Evolutionary conservation across 192 early-diverging fungal genomes (phyloP).

Genomic region (Gonapodya prolifera): DNA sequence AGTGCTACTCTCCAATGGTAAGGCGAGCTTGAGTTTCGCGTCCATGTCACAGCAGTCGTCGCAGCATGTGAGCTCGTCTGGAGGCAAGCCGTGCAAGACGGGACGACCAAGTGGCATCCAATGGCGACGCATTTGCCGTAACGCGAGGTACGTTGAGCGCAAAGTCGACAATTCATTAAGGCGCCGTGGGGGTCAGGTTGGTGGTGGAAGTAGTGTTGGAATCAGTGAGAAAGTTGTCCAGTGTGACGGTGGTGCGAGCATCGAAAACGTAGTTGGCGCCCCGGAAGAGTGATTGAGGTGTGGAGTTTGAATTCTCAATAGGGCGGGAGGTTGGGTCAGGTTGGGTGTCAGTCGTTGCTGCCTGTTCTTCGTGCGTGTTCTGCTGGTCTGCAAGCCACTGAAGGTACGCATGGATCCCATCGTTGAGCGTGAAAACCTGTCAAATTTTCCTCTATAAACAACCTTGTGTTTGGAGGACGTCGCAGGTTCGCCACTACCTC

Average conservation of each 20-base stretch:
- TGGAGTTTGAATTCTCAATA: no score
- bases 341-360: no score
- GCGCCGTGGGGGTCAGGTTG: not conserved
- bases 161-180: not conserved
- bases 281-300: conserved; percentile 42
- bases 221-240: not conserved
- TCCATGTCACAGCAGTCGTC: not conserved
- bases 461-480: no score
- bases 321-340: no score
- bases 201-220: not conserved
- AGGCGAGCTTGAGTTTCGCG: not conserved
- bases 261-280: conserved; percentile 66
- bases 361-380: no score
- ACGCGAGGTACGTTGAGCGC: not conserved
- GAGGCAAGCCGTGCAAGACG: not conserved
- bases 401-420: conserved; percentile 58
- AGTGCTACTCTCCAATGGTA: no score
- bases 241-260: conserved; percentile 39
- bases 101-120: not conserved
- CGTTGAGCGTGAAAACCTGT: conserved; percentile 49
- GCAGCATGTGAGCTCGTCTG: not conserved
- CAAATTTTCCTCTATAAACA: not conserved
- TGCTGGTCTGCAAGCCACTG: conserved; percentile 35
- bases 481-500: not conserved
- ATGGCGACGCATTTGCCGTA: not conserved